A percentile compares a stretch with the other conserved stretches of the same genome.
These are phyloP conservation scores for Ascosphaera acerosa DNA, from an alignment of 2,329 filamentous ascomycete genomes.

Conservation along the genomic window DNA sequence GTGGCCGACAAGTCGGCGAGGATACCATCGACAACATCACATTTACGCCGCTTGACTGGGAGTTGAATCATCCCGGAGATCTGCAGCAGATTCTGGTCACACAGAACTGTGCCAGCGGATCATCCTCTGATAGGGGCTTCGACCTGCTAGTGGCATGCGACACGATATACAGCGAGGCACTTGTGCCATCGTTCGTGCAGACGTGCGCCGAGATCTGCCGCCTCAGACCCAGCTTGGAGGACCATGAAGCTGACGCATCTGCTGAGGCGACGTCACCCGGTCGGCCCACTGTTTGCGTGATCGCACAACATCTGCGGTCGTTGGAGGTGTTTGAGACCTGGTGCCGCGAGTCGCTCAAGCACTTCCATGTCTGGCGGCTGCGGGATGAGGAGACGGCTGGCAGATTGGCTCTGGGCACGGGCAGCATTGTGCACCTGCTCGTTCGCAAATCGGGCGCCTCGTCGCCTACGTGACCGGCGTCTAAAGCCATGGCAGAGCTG, in stretches of 20 bases:
- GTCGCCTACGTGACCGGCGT: neutral
- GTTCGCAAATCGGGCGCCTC: slow-evolving; percentile 22
- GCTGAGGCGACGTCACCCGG: slow-evolving; percentile 3
- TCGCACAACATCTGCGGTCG: slow-evolving; percentile 73
- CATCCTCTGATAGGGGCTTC: slow-evolving; percentile 23
- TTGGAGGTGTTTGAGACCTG: slow-evolving; percentile 66
- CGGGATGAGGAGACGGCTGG: slow-evolving; percentile 35
- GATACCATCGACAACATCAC: slow-evolving; percentile 25
- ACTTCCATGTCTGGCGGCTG: slow-evolving; percentile 55
- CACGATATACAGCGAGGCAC: slow-evolving; percentile 80
- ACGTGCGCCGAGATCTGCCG: slow-evolving; percentile 52
- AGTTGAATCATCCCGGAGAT: slow-evolving; percentile 24
- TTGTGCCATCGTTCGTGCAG: slow-evolving; percentile 59
- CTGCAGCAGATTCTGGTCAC: slow-evolving; percentile 18
- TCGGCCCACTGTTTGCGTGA: slow-evolving; percentile 42
- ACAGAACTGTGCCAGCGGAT: neutral
- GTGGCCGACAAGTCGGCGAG: too few relatives aligned
- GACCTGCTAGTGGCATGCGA: slow-evolving; percentile 67
- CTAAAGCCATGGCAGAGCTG: too few relatives aligned
- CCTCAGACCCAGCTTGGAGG: slow-evolving; percentile 21
- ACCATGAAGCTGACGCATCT: slow-evolving; percentile 5
- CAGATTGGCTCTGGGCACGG: slow-evolving; percentile 35
- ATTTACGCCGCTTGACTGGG: slow-evolving; percentile 58
- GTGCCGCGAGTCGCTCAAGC: slow-evolving; percentile 38
- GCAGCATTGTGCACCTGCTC: slow-evolving; percentile 65